Evolutionary conservation across 768 basidiomycete genomes (phyloP).

Genomic region (Saitozyma sp.): DNA sequence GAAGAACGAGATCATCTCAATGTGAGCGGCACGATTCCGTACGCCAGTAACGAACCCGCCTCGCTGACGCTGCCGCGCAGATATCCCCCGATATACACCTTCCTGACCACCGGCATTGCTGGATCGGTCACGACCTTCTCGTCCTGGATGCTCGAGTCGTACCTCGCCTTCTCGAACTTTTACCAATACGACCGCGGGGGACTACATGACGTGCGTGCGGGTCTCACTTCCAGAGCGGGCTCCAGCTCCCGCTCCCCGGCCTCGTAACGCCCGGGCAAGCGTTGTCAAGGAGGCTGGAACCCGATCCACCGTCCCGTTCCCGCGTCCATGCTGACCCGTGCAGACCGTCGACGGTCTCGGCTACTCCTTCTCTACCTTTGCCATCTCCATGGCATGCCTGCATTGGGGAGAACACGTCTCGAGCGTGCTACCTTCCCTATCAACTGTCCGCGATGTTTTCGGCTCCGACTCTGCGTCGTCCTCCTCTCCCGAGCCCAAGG

Average conservation of each 20-base stretch:
- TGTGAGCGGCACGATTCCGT: constrained; percentile 59
- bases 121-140: constrained; percentile 97
- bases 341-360: constrained; percentile 86
- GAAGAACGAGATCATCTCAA: constrained; percentile 70
- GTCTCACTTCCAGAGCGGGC: no score
- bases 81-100: constrained; percentile 84
- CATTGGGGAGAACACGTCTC: constrained; percentile 71
- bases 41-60: not conserved
- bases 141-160: constrained; percentile 87
- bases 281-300: not conserved
- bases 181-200: constrained; percentile 62
- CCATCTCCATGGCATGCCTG: constrained; percentile 73
- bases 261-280: not conserved
- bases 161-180: constrained; percentile 77
- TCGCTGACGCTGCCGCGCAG: constrained; percentile 55
- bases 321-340: no score
- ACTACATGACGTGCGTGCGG: constrained; percentile 66
- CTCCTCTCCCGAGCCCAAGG: constrained; percentile 30
- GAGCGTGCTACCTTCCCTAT: constrained; percentile 46
- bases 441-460: no score
- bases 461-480: constrained; percentile 2
- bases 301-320: no score
- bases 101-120: constrained; percentile 88
- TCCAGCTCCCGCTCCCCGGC: not conserved
- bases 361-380: constrained; percentile 74